Percentiles rank a stretch among this genome's conserved stretches.
Evolutionary conservation across 306 rosid species (phyloP).

Genomic region (Astragalus membranaceus): DNA sequence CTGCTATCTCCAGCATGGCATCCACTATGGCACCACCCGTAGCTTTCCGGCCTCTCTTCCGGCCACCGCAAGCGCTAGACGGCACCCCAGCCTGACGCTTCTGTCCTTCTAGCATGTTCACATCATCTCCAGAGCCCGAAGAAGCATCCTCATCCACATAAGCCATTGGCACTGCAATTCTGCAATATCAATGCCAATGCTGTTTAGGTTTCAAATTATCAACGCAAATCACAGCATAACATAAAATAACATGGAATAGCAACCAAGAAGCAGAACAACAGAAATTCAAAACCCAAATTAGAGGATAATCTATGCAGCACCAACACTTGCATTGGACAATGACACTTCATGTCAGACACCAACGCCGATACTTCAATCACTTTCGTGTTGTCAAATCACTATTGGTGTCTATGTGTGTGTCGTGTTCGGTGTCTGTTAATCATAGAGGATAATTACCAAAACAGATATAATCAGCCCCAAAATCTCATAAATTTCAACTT

Average conservation of each 20-base stretch:
- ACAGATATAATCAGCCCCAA: background rate
- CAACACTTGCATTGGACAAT: too few relatives aligned
- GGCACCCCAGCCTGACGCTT: conserved; percentile 62
- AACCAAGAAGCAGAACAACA: background rate
- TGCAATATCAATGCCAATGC: conserved; percentile 28
- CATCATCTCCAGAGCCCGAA: conserved; percentile 78
- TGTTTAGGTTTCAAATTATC: conserved; percentile 12
- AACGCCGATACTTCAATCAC: too few relatives aligned
- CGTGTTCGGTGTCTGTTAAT: too few relatives aligned
- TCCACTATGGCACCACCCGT: conserved; percentile 79
- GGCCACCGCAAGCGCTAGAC: conserved; percentile 43
- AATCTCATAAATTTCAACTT: background rate
- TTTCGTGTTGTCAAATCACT: too few relatives aligned
- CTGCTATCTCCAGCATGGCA: conserved; percentile 82
- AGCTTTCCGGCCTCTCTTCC: conserved; percentile 85
- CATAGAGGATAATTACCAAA: background rate
- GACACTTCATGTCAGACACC: too few relatives aligned
- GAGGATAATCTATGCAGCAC: too few relatives aligned
- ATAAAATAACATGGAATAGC: background rate
- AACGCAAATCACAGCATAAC: background rate
- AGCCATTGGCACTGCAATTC: conserved; percentile 35
- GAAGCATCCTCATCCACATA: conserved; percentile 72
- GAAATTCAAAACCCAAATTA: background rate
- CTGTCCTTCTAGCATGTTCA: conserved; percentile 54
- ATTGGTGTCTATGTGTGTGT: too few relatives aligned